Conservation (phyloP, 2,329 filamentous ascomycete genomes). For the Colletotrichum destructivum region DNA sequence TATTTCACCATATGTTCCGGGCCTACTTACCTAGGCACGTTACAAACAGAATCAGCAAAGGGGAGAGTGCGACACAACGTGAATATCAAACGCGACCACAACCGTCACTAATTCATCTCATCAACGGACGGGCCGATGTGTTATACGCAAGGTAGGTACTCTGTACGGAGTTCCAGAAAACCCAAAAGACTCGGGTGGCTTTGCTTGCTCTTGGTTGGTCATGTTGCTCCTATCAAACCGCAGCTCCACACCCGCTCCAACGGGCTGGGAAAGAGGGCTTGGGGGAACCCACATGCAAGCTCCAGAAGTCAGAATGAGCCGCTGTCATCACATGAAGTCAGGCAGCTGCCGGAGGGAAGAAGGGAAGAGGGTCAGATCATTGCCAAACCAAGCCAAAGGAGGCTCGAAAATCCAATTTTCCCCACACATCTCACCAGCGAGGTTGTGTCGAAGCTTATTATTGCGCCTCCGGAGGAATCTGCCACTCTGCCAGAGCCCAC, state of each 20-base stretch:
- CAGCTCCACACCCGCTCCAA: conserved; percentile 5
- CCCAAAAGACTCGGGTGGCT: conserved; percentile 15
- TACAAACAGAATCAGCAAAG: conserved; percentile 30
- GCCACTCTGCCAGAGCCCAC: not conserved
- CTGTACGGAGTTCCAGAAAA: conserved; percentile 4
- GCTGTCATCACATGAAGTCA: conserved; percentile 2
- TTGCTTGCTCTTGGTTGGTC: conserved; percentile 10
- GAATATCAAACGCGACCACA: conserved; percentile 13
- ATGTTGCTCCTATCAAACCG: not conserved
- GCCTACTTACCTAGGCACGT: conserved; percentile 24
- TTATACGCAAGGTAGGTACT: not conserved
- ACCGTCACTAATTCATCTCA: not conserved
- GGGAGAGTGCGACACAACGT: conserved; percentile 33
- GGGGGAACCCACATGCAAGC: not conserved
- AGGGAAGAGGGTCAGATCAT: not conserved
- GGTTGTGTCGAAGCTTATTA: conserved; percentile 32
- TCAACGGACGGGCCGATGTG: not conserved
- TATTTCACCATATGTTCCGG: not conserved
- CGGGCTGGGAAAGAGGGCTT: conserved; percentile 8
- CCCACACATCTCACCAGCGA: conserved; percentile 13
- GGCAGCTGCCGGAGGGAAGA: not conserved
- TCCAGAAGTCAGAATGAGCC: not conserved
- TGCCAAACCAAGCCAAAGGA: not conserved
- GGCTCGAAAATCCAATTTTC: not conserved
- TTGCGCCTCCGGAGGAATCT: not conserved